These are phyloP conservation scores for Trifolium subterraneum DNA, from an alignment of 306 rosid species.

Conservation along the genomic window DNA sequence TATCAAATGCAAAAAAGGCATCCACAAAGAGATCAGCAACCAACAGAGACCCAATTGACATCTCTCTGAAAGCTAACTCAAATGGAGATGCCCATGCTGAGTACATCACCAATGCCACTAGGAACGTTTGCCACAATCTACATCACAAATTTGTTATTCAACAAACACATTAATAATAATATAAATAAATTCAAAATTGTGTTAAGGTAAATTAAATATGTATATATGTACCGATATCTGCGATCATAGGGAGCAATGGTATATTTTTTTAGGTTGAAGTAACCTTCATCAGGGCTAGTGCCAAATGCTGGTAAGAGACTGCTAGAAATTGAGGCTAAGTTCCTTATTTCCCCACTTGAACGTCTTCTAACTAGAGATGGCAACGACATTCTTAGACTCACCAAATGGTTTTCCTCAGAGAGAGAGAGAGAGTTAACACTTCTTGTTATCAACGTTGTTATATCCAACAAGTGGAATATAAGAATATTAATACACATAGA, in stretches of 20 bases:
- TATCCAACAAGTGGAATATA: neutral
- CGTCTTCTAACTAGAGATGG: conserved; percentile 58
- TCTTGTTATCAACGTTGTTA: conserved; percentile 41
- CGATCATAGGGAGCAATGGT: conserved; percentile 70
- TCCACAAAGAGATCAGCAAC: conserved; percentile 69
- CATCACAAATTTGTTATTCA: conserved; percentile 31
- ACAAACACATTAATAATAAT: neutral
- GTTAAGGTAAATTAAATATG: conserved; percentile 1
- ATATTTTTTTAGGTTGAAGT: conserved; percentile 57
- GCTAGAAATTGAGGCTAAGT: conserved; percentile 72
- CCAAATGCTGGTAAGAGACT: conserved; percentile 81
- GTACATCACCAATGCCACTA: conserved; percentile 72
- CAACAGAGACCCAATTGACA: conserved; percentile 53
- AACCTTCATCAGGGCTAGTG: conserved; percentile 52
- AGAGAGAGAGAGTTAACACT: conserved; percentile 14
- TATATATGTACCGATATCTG: conserved; percentile 61
- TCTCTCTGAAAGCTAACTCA: conserved; percentile 72
- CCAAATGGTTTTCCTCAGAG: neutral
- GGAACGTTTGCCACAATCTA: conserved; percentile 83
- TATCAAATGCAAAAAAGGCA: conserved; percentile 77
- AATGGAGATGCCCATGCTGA: conserved; percentile 94
- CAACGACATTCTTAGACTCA: conserved; percentile 44
- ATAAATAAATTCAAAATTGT: conserved; percentile 10
- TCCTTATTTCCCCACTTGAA: conserved; percentile 59
- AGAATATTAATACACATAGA: neutral